Evolutionary conservation across 306 rosid genomes (phyloP), one percentile per base, ranked within the genome.

Genomic region (Alnus rubra): DNA sequence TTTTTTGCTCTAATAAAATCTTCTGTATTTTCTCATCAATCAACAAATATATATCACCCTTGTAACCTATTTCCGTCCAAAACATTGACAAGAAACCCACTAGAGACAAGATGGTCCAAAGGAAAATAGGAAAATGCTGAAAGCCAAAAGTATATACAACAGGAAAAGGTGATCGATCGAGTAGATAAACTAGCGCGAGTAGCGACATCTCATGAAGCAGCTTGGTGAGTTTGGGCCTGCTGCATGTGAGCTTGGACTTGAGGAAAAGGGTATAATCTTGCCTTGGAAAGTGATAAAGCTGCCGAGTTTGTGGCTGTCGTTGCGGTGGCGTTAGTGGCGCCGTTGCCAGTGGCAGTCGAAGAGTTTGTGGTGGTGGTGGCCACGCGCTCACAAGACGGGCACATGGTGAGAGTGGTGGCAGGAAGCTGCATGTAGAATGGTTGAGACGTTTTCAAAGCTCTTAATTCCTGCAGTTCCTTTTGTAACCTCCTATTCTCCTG

Each of bases 341-440:
- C 37, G 37, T 76, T 54, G 37, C 69, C 62, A 35, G 44, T 2
- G 65, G 79, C 10, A 23, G 28, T 23, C 28, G 28, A 23, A 23
- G 82, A 56, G 69, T 92, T 84, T 28, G 73, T 51, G 33, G 80
- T 0, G 3, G 82, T 63, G 69, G 93, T 84, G 42, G 89, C 91
- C 9, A 90, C 93, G 0, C 96, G 88, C 81, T 96, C 98, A 23
- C 99, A 96, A 2, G 99, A 89, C 35, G 99, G 98, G 65, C 99
- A 96, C 98, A 96, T 91, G 28, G 99, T 96, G 80, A 96, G 99
- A 0, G 99, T 96, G 65, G 99, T 96, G 45, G 99, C 97, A 16
- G 99, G 99, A 52, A 88, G 96, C 47, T 93, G 99, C 97, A 90
- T 93, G 87, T 87, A 91, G 59, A 90, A 96, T 37, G 99, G 96